A percentile compares a stretch with the other conserved stretches of the same genome.
Conservation (phyloP, 2,329 filamentous ascomycete genomes). For the Neofusicoccum umdonicola region DNA sequence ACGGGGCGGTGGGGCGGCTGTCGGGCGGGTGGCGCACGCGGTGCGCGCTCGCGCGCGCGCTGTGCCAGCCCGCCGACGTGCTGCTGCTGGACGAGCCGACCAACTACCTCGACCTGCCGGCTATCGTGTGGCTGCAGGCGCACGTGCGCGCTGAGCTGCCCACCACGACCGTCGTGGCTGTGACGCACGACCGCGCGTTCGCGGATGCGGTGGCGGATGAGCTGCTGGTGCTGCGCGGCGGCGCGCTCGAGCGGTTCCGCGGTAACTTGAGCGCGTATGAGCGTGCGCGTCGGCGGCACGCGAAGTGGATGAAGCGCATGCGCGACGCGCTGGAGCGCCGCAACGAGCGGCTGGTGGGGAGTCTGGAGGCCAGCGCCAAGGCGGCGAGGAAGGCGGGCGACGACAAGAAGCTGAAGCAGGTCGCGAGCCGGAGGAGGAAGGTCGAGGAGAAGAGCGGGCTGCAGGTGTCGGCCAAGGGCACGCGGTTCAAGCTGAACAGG, state of each 20-base stretch:
- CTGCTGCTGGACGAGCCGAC: conserved; percentile 84
- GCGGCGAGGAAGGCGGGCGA: conserved; percentile 75
- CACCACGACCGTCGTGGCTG: conserved; percentile 67
- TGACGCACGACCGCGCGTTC: conserved; percentile 84
- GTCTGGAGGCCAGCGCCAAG: conserved; percentile 56
- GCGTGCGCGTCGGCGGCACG: conserved; percentile 63
- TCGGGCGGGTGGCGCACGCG: conserved; percentile 62
- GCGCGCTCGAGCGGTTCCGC: conserved; percentile 69
- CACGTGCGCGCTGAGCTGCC: conserved; percentile 60
- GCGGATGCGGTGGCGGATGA: conserved; percentile 72
- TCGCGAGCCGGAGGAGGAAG: conserved; percentile 80
- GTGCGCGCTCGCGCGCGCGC: conserved; percentile 48
- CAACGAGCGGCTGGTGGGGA: conserved; percentile 65
- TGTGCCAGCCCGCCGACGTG: conserved; percentile 73
- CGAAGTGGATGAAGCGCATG: conserved; percentile 68
- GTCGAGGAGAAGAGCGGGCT: conserved; percentile 78
- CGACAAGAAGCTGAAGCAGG: conserved; percentile 82
- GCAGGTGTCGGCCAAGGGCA: conserved; percentile 68
- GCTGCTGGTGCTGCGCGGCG: conserved; percentile 71
- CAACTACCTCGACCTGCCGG: conserved; percentile 79
- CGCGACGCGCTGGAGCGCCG: conserved; percentile 80
- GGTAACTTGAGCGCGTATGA: conserved; percentile 74
- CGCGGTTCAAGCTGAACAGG: conserved; percentile 76
- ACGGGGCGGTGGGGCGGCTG: conserved; percentile 60
- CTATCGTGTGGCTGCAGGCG: conserved; percentile 80